A percentile compares a stretch with the other conserved stretches of the same genome.
phyloP scores from a whole-genome alignment of 148 eudicot species.

The Diospyros lotus region DNA sequence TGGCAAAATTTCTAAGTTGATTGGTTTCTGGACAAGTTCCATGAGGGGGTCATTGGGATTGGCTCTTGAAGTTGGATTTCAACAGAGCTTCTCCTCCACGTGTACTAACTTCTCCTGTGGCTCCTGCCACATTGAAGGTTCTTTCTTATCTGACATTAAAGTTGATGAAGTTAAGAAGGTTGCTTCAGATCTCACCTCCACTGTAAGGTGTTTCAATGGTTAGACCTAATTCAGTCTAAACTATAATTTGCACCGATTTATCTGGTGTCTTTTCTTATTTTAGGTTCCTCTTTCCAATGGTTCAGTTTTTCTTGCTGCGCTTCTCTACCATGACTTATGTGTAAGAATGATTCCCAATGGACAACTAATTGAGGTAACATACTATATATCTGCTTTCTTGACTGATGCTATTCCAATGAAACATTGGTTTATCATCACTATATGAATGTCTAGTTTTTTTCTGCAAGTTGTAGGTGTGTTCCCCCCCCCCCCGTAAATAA shows the following conservation, averaged over 20 bases:
- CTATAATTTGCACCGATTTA: constrained; percentile 4
- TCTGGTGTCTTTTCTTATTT: constrained; percentile 18
- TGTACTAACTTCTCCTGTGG: constrained; percentile 30
- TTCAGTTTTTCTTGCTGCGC: constrained; percentile 61
- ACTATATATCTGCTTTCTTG: neutral
- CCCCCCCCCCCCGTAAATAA: neutral
- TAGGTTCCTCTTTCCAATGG: constrained; percentile 51
- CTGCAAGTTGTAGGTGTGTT: neutral
- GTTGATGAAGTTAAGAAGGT: constrained; percentile 54
- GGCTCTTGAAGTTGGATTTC: constrained; percentile 48
- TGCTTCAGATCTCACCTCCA: constrained; percentile 47
- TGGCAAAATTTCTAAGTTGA: constrained; percentile 36
- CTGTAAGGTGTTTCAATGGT: constrained; percentile 35
- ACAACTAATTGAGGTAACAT: constrained; percentile 58
- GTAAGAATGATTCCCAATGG: constrained; percentile 57
- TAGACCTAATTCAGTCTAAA: neutral
- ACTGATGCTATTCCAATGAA: too few relatives aligned
- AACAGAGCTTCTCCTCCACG: constrained; percentile 50
- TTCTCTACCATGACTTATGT: constrained; percentile 68
- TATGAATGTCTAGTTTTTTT: too few relatives aligned
- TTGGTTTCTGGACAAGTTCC: constrained; percentile 62
- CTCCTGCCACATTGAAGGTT: constrained; percentile 20
- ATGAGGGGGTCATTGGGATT: constrained; percentile 41
- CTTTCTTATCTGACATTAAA: constrained; percentile 30
- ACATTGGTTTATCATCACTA: too few relatives aligned